A percentile compares a stretch with the other conserved stretches of the same genome.
These are phyloP conservation scores for Colletotrichum somersetense DNA, from an alignment of 2,329 filamentous ascomycete species.

Conservation along the genomic window DNA sequence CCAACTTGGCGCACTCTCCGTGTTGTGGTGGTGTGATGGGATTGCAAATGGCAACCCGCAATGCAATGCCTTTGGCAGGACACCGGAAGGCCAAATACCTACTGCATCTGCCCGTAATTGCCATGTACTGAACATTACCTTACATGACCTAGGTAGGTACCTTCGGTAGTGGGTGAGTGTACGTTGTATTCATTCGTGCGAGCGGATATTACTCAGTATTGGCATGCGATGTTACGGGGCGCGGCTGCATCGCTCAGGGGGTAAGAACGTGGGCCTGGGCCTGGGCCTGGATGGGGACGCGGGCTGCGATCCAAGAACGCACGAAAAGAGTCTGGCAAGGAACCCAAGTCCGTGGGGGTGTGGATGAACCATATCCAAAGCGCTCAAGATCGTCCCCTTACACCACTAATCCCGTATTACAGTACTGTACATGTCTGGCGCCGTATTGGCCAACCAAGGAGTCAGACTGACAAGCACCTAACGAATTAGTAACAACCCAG, in stretches of 20 bases:
- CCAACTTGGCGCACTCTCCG: constrained; percentile 10
- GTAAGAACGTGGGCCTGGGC: constrained; percentile 13
- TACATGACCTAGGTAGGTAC: background rate
- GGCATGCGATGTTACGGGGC: constrained; percentile 30
- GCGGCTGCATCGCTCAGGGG: constrained; percentile 38
- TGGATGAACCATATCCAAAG: constrained; percentile 20
- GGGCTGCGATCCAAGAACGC: background rate
- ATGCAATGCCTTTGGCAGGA: constrained; percentile 9
- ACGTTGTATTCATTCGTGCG: background rate
- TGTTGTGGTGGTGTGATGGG: background rate
- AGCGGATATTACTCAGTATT: background rate
- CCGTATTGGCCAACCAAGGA: background rate
- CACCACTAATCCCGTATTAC: background rate
- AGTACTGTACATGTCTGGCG: constrained; percentile 3
- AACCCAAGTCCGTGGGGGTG: constrained; percentile 25
- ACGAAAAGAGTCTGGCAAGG: constrained; percentile 8
- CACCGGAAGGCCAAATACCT: background rate
- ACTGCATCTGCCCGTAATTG: background rate
- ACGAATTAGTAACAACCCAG: background rate
- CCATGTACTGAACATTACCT: background rate
- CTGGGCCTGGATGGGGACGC: background rate
- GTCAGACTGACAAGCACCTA: background rate
- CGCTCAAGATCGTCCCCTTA: constrained; percentile 26
- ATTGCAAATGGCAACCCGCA: background rate
- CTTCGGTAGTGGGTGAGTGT: background rate